Evolutionary conservation across 257 asterid species (phyloP).

Genomic region (Nyctanthes arbortristis): DNA sequence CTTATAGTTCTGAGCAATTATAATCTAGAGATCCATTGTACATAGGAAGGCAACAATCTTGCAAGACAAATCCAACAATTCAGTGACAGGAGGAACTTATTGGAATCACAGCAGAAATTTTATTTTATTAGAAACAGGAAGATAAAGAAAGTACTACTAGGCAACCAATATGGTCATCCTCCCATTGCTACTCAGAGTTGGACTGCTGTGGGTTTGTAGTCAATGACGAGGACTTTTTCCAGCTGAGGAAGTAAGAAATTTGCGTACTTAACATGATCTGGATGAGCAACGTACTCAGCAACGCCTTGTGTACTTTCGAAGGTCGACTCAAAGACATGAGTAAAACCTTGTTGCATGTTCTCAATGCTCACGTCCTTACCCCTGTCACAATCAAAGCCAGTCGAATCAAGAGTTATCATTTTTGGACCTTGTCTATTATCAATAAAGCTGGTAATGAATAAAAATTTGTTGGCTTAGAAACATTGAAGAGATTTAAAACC

Average conservation of each 20-base stretch:
- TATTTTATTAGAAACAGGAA: background rate
- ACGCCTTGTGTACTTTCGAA: constrained; percentile 76
- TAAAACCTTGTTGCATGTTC: constrained; percentile 81
- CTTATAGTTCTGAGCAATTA: background rate
- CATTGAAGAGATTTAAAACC: background rate
- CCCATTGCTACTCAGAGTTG: constrained; percentile 27
- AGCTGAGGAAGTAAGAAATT: constrained; percentile 49
- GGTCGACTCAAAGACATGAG: constrained; percentile 84
- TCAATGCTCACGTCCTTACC: constrained; percentile 79
- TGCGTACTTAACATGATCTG: constrained; percentile 59
- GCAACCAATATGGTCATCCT: background rate
- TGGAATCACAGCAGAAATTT: background rate
- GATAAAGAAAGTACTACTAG: background rate
- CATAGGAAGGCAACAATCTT: background rate
- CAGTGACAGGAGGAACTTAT: background rate
- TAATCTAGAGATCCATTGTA: background rate
- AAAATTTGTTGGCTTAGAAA: background rate
- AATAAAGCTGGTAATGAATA: background rate
- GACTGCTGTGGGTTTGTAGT: constrained; percentile 68
- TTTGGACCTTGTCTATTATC: background rate
- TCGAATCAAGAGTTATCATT: background rate
- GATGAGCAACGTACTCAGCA: constrained; percentile 68
- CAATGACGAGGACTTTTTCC: constrained; percentile 67
- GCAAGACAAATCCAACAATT: background rate
- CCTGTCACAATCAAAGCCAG: constrained; percentile 43